A percentile compares a stretch with the other conserved stretches of the same genome.
Evolutionary conservation across 202 grass and related monocot genomes (phyloP).

Genomic region (Miscanthus sacchariflorus): DNA sequence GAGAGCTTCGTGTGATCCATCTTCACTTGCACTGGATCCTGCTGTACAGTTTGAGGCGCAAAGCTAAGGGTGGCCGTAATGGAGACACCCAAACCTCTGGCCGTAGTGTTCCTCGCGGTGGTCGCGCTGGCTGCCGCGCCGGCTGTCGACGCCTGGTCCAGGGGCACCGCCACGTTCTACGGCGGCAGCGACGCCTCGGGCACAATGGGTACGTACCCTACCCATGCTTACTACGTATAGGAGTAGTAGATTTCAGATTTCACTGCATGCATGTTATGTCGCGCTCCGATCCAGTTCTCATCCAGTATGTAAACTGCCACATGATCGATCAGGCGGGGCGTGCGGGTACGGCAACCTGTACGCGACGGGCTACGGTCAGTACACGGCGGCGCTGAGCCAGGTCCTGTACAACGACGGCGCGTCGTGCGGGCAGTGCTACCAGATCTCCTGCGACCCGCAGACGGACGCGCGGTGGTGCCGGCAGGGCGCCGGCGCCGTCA

Average conservation of each 20-base stretch:
- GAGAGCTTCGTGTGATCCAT: not conserved
- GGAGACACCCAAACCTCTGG: conserved; percentile 23
- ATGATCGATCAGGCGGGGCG: conserved; percentile 57
- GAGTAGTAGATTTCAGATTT: too few species aligned
- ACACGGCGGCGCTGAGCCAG: conserved; percentile 69
- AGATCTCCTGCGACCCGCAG: conserved; percentile 30
- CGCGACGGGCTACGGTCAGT: conserved; percentile 53
- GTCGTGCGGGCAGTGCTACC: conserved; percentile 69
- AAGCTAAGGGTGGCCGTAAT: not conserved
- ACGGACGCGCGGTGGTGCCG: conserved; percentile 21
- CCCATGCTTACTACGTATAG: too few species aligned
- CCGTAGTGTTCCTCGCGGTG: not conserved
- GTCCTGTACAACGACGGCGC: conserved; percentile 56
- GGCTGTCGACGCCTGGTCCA: conserved; percentile 5
- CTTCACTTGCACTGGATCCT: not conserved
- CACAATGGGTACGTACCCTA: conserved; percentile 59
- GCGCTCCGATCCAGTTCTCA: too few species aligned
- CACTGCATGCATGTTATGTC: too few species aligned
- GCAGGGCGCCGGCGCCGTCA: conserved; percentile 34
- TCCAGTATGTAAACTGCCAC: too few species aligned
- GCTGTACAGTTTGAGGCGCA: not conserved
- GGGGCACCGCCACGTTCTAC: conserved; percentile 48
- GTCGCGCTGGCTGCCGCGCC: not conserved
- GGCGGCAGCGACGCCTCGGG: conserved; percentile 62
- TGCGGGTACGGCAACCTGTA: conserved; percentile 78